These are phyloP conservation scores for Vigna nakashimae DNA, from an alignment of 306 rosid genomes.

Conservation along the genomic window DNA sequence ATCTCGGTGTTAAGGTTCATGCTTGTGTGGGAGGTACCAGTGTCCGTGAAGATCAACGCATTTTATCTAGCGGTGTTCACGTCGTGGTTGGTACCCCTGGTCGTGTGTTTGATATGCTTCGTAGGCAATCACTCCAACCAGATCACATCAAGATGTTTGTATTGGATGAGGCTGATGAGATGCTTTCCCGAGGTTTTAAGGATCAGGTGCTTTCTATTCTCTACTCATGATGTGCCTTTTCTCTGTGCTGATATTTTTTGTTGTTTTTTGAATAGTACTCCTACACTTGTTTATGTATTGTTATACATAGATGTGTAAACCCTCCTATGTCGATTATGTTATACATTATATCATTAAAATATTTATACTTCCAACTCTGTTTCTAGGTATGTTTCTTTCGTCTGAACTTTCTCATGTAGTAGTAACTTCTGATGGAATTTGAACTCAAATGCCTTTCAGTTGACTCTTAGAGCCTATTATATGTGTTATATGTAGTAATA, in stretches of 20 bases:
- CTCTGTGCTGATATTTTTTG: neutral
- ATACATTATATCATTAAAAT: neutral
- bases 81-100: constrained; percentile 91
- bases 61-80: constrained; percentile 74
- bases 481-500: neutral
- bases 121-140: constrained; percentile 75
- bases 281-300: neutral
- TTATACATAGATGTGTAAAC: neutral
- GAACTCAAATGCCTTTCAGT: neutral
- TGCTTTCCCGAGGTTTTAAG: constrained; percentile 84
- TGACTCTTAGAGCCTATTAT: neutral
- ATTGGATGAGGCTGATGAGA: constrained; percentile 89
- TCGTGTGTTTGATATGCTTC: constrained; percentile 84
- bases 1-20: constrained; percentile 82
- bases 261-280: neutral
- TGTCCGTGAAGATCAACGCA: constrained; percentile 85
- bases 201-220: constrained; percentile 67
- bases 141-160: constrained; percentile 80
- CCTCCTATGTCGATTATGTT: neutral
- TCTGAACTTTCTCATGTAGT: constrained; percentile 6
- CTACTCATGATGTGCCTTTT: neutral
- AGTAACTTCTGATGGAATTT: neutral
- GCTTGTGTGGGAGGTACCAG: constrained; percentile 87
- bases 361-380: neutral
- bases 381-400: neutral